Percentiles rank a stretch among this genome's conserved stretches.
Conservation (phyloP, 768 basidiomycete genomes). For the Ephemerocybe angulata region DNA sequence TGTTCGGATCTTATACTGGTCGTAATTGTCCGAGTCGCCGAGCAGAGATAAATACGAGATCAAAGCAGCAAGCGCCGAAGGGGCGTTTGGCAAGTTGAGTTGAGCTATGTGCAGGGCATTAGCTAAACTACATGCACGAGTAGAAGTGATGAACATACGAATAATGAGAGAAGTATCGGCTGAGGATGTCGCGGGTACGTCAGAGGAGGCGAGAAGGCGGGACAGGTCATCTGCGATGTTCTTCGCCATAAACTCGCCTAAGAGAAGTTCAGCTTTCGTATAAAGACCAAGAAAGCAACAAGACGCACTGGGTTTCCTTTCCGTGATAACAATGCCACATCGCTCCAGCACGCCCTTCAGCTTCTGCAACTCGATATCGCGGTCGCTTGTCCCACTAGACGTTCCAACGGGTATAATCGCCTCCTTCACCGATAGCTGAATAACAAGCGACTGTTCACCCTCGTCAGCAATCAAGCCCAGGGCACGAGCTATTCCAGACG, state of each 20-base stretch:
- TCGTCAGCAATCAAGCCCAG: background rate
- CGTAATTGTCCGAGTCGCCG: constrained; percentile 72
- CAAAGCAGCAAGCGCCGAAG: constrained; percentile 77
- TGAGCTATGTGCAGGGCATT: constrained; percentile 50
- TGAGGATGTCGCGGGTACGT: constrained; percentile 33
- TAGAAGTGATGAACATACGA: constrained; percentile 36
- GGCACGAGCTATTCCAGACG: constrained; percentile 7
- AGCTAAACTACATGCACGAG: background rate
- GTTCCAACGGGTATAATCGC: constrained; percentile 81
- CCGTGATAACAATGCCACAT: constrained; percentile 87
- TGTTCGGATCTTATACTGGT: constrained; percentile 73
- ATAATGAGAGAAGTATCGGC: constrained; percentile 51
- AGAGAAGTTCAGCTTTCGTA: background rate
- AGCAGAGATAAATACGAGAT: constrained; percentile 79
- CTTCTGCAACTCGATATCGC: constrained; percentile 86
- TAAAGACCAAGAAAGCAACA: background rate
- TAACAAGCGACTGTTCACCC: constrained; percentile 74
- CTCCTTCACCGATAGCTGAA: constrained; percentile 97
- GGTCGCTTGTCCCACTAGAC: constrained; percentile 64
- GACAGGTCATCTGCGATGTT: constrained; percentile 79
- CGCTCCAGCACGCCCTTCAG: constrained; percentile 83
- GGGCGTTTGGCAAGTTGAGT: constrained; percentile 70
- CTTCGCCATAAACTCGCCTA: constrained; percentile 82
- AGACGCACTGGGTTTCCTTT: constrained; percentile 76
- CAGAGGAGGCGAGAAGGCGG: constrained; percentile 54